phyloP scores from a whole-genome alignment of 2,329 filamentous ascomycete genomes.

The Aspergillus candidus region DNA sequence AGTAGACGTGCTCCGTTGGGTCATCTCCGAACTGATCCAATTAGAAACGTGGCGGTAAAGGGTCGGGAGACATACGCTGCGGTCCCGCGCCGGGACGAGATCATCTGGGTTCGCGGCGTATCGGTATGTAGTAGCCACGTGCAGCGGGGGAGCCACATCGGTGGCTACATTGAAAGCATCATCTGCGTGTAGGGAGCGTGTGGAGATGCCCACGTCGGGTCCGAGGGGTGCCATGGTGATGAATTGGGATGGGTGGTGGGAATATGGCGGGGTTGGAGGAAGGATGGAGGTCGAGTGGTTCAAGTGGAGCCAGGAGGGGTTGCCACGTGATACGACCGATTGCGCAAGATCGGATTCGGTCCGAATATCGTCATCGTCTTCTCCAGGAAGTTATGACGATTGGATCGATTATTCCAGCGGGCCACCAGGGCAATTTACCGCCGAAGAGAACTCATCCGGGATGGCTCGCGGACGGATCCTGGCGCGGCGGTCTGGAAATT shows the following conservation, averaged over 20 bases:
- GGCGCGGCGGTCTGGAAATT: constrained; percentile 35
- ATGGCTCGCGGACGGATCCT: constrained; percentile 33
- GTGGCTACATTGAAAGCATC: constrained; percentile 66
- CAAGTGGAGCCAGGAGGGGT: too few species aligned
- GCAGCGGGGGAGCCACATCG: constrained; percentile 82
- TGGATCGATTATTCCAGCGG: not conserved
- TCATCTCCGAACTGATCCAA: constrained; percentile 17
- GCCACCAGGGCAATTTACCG: constrained; percentile 19
- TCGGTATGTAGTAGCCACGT: constrained; percentile 86
- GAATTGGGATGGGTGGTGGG: not conserved
- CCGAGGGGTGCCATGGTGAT: constrained; percentile 21
- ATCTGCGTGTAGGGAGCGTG: constrained; percentile 75
- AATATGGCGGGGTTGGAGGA: not conserved
- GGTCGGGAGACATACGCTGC: constrained; percentile 38
- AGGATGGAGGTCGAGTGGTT: too few species aligned
- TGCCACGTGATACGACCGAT: too few species aligned
- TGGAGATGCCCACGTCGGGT: constrained; percentile 46
- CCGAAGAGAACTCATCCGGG: constrained; percentile 37
- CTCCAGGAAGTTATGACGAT: not conserved
- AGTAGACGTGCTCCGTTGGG: constrained; percentile 65
- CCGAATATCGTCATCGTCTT: too few species aligned
- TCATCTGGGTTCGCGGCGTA: constrained; percentile 66
- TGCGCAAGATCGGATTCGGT: too few species aligned
- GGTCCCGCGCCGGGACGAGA: constrained; percentile 49
- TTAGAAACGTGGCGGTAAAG: not conserved